These are phyloP conservation scores for Colletotrichum filicis DNA, from an alignment of 2,329 filamentous ascomycete species.

Conservation along the genomic window DNA sequence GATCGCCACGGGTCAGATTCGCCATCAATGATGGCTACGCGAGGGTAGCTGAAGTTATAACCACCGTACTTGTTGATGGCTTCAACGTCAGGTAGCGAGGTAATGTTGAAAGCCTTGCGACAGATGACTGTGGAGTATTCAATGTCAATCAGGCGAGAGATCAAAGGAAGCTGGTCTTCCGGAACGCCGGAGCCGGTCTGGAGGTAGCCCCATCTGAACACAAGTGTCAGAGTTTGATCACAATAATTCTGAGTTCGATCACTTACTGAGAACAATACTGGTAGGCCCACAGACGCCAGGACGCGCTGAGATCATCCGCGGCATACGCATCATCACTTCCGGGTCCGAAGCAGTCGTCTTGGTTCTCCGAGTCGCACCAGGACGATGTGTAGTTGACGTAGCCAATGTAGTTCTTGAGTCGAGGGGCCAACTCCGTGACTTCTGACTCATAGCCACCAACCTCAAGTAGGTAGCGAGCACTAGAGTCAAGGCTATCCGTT, in stretches of 20 bases:
- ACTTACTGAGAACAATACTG: slow-evolving; percentile 66
- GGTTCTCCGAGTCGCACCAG: not conserved
- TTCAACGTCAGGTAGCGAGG: slow-evolving; percentile 68
- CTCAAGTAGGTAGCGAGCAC: slow-evolving; percentile 52
- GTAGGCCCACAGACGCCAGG: slow-evolving; percentile 58
- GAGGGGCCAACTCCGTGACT: slow-evolving; percentile 48
- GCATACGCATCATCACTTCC: slow-evolving; percentile 32
- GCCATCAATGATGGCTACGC: slow-evolving; percentile 82
- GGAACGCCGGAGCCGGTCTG: slow-evolving; percentile 79
- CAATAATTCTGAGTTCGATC: not conserved
- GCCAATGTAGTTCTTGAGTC: slow-evolving; percentile 65
- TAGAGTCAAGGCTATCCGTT: slow-evolving; percentile 48
- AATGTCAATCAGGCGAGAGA: slow-evolving; percentile 77
- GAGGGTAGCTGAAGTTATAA: slow-evolving; percentile 76
- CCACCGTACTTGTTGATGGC: slow-evolving; percentile 82
- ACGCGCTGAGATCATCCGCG: slow-evolving; percentile 6
- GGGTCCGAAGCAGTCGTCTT: slow-evolving; percentile 24
- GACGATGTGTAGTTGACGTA: slow-evolving; percentile 47
- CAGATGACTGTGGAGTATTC: slow-evolving; percentile 73
- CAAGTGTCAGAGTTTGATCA: slow-evolving; percentile 12
- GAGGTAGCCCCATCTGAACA: slow-evolving; percentile 78
- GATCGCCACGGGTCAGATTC: slow-evolving; percentile 84
- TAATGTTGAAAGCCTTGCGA: slow-evolving; percentile 76
- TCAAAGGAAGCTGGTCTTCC: slow-evolving; percentile 69
- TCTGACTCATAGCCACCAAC: slow-evolving; percentile 45